Conservation (phyloP, 202 grass and related monocot genomes). For the Hordeum pubiflorum region DNA sequence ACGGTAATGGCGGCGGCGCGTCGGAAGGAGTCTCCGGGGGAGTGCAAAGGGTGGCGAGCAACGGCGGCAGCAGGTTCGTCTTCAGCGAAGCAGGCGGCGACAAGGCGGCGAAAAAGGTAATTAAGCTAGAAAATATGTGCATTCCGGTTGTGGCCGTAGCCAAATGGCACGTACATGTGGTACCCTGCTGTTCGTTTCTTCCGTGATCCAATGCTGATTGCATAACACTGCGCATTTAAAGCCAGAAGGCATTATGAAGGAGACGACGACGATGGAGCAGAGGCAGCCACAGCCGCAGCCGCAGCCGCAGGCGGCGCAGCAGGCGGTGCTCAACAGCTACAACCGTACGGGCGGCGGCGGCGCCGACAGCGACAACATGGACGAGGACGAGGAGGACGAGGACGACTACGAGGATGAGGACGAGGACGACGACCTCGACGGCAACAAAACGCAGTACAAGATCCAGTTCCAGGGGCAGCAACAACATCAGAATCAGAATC, state of each 20-base stretch:
- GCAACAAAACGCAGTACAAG: slow-evolving; percentile 62
- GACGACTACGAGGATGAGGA: slow-evolving; percentile 26
- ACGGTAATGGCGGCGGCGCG: not conserved
- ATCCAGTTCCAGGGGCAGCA: slow-evolving; percentile 61
- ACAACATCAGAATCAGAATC: not conserved
- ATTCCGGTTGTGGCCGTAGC: slow-evolving; percentile 31
- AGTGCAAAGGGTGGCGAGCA: slow-evolving; percentile 45
- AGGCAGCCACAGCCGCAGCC: slow-evolving; percentile 32
- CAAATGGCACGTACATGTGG: slow-evolving; percentile 41
- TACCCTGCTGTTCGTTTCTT: slow-evolving; percentile 47
- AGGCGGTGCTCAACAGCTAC: slow-evolving; percentile 40
- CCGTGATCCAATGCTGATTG: slow-evolving; percentile 66
- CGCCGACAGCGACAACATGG: slow-evolving; percentile 47
- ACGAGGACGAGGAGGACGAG: slow-evolving; percentile 35
- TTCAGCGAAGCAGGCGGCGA: slow-evolving; percentile 20
- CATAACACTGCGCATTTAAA: slow-evolving; percentile 60
- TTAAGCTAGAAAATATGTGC: slow-evolving; percentile 2
- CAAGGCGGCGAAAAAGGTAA: slow-evolving; percentile 53
- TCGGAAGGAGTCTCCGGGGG: slow-evolving; percentile 6
- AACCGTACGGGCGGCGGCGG: slow-evolving; percentile 13
- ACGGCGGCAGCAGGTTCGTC: slow-evolving; percentile 35
- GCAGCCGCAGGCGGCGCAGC: slow-evolving; percentile 20
- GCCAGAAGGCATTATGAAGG: slow-evolving; percentile 78
- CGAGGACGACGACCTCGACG: slow-evolving; percentile 41
- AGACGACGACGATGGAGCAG: slow-evolving; percentile 61